Percentiles rank a stretch among this genome's conserved stretches.
phyloP scores from a whole-genome alignment of 495 filamentous ascomycete species.

The Penicillium flavigenum region DNA sequence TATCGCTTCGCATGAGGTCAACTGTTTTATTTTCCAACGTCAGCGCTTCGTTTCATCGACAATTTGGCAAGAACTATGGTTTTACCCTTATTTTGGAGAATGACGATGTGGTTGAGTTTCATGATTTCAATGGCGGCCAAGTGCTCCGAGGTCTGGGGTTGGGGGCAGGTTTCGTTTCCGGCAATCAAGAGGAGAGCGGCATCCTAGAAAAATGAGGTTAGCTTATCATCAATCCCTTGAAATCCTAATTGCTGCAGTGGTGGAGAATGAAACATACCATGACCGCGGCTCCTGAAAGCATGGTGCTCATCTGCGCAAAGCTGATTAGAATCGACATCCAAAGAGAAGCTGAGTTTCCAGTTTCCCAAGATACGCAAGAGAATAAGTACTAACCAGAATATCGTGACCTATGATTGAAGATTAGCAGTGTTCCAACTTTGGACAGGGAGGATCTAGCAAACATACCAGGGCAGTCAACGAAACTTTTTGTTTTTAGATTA shows the following conservation, averaged over 20 bases:
- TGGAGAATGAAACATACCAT: slow-evolving; percentile 51
- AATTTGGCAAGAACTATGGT: not conserved
- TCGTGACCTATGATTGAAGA: slow-evolving; percentile 63
- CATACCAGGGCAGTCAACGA: slow-evolving; percentile 88
- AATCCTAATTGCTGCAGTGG: too few relatives aligned
- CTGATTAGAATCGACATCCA: slow-evolving; percentile 9
- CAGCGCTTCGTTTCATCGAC: not conserved
- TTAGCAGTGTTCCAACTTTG: slow-evolving; percentile 6
- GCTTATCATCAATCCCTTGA: not conserved
- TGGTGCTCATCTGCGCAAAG: slow-evolving; percentile 77
- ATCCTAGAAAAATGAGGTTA: slow-evolving; percentile 46
- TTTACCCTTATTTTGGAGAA: slow-evolving; percentile 85
- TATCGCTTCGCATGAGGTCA: slow-evolving; percentile 93
- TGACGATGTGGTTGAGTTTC: slow-evolving; percentile 98
- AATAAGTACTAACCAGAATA: slow-evolving; percentile 62
- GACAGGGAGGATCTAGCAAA: not conserved
- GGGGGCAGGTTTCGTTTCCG: slow-evolving; percentile 97
- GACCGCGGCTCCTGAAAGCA: slow-evolving; percentile 98
- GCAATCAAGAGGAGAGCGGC: slow-evolving; percentile 94
- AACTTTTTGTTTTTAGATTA: slow-evolving; percentile 31
- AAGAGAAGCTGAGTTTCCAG: not conserved
- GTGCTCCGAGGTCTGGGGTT: slow-evolving; percentile 99
- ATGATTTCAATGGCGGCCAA: slow-evolving; percentile 98
- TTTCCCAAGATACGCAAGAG: not conserved
- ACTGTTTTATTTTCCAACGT: slow-evolving; percentile 41